phyloP scores from a whole-genome alignment of 2,329 filamentous ascomycete genomes.

The Exophiala lecanii-corni region DNA sequence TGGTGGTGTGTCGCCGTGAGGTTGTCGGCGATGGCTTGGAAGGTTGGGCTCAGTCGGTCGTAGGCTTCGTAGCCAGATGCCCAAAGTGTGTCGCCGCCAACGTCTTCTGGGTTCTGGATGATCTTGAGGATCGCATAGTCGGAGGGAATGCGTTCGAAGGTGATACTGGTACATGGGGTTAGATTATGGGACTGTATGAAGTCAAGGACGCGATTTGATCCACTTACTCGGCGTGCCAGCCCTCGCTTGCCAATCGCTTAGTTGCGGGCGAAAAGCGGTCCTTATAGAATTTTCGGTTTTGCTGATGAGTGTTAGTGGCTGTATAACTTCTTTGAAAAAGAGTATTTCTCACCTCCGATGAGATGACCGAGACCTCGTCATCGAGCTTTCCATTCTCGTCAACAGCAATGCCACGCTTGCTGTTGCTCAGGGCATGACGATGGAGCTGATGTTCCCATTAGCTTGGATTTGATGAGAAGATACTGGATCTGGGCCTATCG shows the following conservation, averaged over 20 bases:
- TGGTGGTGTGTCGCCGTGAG: conserved; percentile 36
- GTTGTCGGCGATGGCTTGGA: conserved; percentile 43
- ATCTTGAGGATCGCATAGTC: conserved; percentile 61
- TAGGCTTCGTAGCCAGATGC: conserved; percentile 64
- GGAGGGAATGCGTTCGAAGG: conserved; percentile 59
- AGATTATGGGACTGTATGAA: too few species aligned
- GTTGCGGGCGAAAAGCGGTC: conserved; percentile 28
- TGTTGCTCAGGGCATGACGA: conserved; percentile 47
- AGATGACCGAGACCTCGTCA: conserved; percentile 49
- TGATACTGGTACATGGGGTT: conserved; percentile 43
- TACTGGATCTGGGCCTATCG: neutral
- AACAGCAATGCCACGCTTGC: conserved; percentile 41
- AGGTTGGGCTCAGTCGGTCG: conserved; percentile 51
- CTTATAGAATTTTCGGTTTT: conserved; percentile 34
- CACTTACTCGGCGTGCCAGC: conserved; percentile 47
- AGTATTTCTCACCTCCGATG: conserved; percentile 35
- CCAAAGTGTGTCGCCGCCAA: conserved; percentile 59
- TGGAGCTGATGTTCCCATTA: conserved; percentile 29
- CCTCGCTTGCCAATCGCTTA: conserved; percentile 32
- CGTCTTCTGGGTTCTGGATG: conserved; percentile 47
- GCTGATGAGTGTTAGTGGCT: too few species aligned
- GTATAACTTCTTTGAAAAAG: too few species aligned
- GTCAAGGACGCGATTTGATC: conserved; percentile 39
- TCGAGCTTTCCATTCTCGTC: conserved; percentile 44
- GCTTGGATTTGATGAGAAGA: too few species aligned